These are phyloP conservation scores for Lachancea dasiensis DNA, from an alignment of 805 yeast species.

Conservation along the genomic window DNA sequence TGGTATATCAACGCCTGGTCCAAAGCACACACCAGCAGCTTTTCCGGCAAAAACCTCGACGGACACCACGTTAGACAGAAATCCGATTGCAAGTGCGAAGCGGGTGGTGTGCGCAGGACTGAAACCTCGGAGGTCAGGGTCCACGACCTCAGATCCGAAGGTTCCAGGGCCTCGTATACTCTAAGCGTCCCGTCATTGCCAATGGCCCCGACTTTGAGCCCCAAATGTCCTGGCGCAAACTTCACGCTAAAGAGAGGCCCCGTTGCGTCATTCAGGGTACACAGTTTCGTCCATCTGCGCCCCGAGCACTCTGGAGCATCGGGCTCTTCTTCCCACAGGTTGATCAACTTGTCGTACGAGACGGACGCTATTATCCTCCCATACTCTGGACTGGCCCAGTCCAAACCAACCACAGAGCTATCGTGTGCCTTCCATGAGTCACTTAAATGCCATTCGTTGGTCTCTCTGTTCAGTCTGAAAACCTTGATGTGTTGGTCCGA, in stretches of 20 bases:
- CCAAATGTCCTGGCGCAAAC: constrained; percentile 81
- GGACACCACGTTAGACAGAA: constrained; percentile 90
- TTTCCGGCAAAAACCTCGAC: constrained; percentile 74
- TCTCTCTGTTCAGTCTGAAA: constrained; percentile 62
- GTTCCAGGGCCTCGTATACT: constrained; percentile 83
- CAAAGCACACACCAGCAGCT: constrained; percentile 73
- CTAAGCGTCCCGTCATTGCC: constrained; percentile 86
- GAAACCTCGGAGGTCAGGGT: constrained; percentile 64
- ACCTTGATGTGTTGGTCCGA: constrained; percentile 92
- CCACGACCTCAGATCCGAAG: constrained; percentile 84
- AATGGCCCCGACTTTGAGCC: constrained; percentile 75
- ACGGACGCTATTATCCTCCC: constrained; percentile 83
- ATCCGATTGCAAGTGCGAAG: constrained; percentile 75
- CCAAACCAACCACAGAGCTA: constrained; percentile 70
- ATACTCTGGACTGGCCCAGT: constrained; percentile 94
- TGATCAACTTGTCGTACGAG: constrained; percentile 83
- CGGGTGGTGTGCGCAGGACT: constrained; percentile 64
- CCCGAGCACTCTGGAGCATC: constrained; percentile 76
- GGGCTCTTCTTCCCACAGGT: constrained; percentile 85
- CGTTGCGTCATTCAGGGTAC: constrained; percentile 75
- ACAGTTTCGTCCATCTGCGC: constrained; percentile 70
- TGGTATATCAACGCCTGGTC: constrained; percentile 82
- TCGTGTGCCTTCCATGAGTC: constrained; percentile 97
- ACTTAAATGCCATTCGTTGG: constrained; percentile 73
- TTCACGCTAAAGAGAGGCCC: constrained; percentile 88